Percentiles rank a stretch among this genome's conserved stretches.
Conservation (phyloP, 495 filamentous ascomycete species). For the Hypoxylon fragiforme region DNA sequence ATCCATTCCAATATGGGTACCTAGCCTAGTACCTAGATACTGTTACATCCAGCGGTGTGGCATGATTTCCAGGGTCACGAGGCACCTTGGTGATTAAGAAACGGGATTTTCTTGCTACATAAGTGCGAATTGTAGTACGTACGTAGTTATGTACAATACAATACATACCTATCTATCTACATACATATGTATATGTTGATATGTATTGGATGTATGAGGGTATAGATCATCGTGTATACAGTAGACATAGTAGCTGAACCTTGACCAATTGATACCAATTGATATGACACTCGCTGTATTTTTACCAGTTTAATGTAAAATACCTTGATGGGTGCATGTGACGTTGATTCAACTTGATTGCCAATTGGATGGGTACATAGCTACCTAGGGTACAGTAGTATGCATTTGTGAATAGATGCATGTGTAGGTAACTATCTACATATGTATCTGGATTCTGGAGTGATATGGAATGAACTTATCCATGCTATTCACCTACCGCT, state of each 20-base stretch:
- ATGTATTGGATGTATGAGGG: no score
- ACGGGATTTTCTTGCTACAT: conserved; percentile 29
- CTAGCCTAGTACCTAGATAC: conserved; percentile 37
- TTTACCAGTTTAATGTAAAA: no score
- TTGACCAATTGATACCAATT: no score
- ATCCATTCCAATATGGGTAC: conserved; percentile 31
- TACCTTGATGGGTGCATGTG: no score
- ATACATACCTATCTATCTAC: no score
- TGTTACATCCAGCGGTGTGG: conserved; percentile 36
- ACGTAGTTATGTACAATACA: no score
- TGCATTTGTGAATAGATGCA: no score
- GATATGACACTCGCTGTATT: conserved; percentile 10
- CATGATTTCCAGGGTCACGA: conserved; percentile 37
- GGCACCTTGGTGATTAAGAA: conserved; percentile 25
- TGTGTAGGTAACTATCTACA: no score
- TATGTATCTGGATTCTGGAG: no score
- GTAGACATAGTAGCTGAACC: conserved; percentile 5
- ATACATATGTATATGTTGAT: not conserved
- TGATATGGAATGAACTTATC: conserved; percentile 15
- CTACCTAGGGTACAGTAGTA: no score
- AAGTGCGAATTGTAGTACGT: conserved; percentile 18
- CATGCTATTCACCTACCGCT: conserved; percentile 11
- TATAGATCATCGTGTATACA: conserved; percentile 8
- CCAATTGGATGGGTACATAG: no score
- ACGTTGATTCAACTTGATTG: conserved; percentile 17